A percentile compares a stretch with the other conserved stretches of the same genome.
phyloP scores from a whole-genome alignment of 495 filamentous ascomycete genomes.

The Chlorociboria aeruginascens region DNA sequence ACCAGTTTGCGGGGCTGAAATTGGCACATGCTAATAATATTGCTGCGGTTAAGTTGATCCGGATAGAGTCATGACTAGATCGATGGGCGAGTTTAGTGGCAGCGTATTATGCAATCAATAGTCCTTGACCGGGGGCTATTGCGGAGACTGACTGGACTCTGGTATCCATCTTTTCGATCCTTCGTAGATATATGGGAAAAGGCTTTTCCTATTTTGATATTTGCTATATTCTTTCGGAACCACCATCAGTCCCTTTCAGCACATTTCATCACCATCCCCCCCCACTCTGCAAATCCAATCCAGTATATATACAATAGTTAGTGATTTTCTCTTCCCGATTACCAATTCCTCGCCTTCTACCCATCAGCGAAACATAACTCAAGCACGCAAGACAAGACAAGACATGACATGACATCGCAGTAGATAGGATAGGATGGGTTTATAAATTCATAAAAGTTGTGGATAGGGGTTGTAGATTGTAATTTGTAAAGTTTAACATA shows the following conservation, averaged over 20 bases:
- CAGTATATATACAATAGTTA: too few species aligned
- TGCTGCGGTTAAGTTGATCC: conserved; percentile 58
- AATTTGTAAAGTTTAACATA: too few species aligned
- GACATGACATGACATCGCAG: too few species aligned
- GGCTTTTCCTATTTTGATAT: too few species aligned
- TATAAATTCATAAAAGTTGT: too few species aligned
- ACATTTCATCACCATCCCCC: too few species aligned
- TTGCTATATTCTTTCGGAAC: neutral
- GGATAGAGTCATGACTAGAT: conserved; percentile 21
- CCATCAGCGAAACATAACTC: conserved; percentile 5
- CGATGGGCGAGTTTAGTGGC: conserved; percentile 23
- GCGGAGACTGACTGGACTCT: conserved; percentile 2
- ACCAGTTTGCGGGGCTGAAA: conserved; percentile 55
- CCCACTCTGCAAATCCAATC: conserved; percentile 1
- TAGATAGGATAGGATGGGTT: too few species aligned
- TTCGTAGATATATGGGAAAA: too few species aligned
- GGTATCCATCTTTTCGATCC: conserved; percentile 6
- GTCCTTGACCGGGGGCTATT: conserved; percentile 3
- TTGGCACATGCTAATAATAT: conserved; percentile 64
- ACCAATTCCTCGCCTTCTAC: conserved; percentile 1
- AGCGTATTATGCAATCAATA: conserved; percentile 5
- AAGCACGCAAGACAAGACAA: neutral
- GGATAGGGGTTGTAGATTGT: too few species aligned
- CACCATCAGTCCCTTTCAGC: conserved; percentile 1
- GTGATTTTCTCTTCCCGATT: neutral